Conservation (phyloP, 1,139 yeast species). For the Zygoascus hellenicus region DNA sequence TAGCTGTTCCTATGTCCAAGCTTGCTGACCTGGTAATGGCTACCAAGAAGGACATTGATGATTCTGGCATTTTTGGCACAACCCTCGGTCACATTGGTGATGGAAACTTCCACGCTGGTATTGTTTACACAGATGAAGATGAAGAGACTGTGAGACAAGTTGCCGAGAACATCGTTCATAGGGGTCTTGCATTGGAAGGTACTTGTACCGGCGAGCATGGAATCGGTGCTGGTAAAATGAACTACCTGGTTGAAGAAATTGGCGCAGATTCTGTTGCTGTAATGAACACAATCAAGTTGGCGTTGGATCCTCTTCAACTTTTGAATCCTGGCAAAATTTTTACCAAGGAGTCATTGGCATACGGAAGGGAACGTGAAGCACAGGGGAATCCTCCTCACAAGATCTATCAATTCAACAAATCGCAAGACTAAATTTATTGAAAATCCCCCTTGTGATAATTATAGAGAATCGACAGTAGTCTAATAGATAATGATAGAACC, state of each 20-base stretch:
- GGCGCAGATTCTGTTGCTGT: conserved; percentile 61
- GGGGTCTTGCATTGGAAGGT: conserved; percentile 67
- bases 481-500: background rate
- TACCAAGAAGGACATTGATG: conserved; percentile 52
- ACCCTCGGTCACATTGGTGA: conserved; percentile 84
- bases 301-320: conserved; percentile 66
- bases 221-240: conserved; percentile 75
- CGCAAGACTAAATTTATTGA: background rate
- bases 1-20: conserved; percentile 77
- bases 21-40: conserved; percentile 55
- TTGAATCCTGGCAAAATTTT: conserved; percentile 74
- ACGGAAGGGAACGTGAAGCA: conserved; percentile 12
- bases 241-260: conserved; percentile 56
- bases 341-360: conserved; percentile 30
- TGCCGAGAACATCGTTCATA: conserved; percentile 62
- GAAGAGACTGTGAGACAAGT: conserved; percentile 49
- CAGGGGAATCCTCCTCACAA: conserved; percentile 5
- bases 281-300: conserved; percentile 69
- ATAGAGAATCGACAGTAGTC: background rate
- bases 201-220: conserved; percentile 94
- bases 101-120: conserved; percentile 81
- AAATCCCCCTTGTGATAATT: too few relatives aligned
- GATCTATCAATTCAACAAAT: background rate
- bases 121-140: conserved; percentile 80
- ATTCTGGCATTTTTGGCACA: conserved; percentile 52